Base-by-base conservation (phyloP, 2,329 filamentous ascomycete genomes). In the Helotiales sp. region DNA sequence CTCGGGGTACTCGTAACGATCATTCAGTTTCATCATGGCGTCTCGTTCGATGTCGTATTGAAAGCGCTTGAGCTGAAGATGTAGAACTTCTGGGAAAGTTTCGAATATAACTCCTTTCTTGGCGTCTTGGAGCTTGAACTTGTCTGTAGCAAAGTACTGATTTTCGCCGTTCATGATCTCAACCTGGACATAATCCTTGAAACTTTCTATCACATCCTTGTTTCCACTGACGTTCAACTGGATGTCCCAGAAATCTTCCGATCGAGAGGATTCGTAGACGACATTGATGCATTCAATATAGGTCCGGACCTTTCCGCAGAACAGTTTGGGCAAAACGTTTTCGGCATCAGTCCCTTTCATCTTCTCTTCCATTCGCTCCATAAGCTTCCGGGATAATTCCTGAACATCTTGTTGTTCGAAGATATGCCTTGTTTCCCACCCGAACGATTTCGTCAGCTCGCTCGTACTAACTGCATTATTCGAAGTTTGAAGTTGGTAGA, bases 331-430 rank as follows among this genome's bases (percentile, higher is more conserved):
- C 8, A 99, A 80, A 2, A 92, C 89, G 66, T 93, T 96, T 71
- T 98, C 91, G 12, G 91, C 90, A 51, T 89, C 86, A 1, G 95
- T 98, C 46, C 91, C 93, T 75, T 99, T 99, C 96, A 99, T 99
- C 72, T 90, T 93, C 70, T 95, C 90, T 72, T 99, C 96, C 76
- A 99, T 88, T 59, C 91, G 88, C 75, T 99, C 95, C 90, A 99
- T 99, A 62, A 99, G 81, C 73, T 98, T 96, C 57, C 96, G 85
- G 31, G 93, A 98, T 31, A 99, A 79, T 73, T 99, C 95, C 73
- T 99, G 95, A 8, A 99, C 95, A 74, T 99, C 95, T 74, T 99
- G 95, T 72, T 99, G 95, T 75, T 98, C 93, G 67, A 99, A 99
- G 53, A 98, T 96, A 71, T 99, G 93, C 63, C 92, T 86, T 2